Base-by-base conservation (phyloP, 176 grass and related monocot species). In the Eleusine indica region DNA sequence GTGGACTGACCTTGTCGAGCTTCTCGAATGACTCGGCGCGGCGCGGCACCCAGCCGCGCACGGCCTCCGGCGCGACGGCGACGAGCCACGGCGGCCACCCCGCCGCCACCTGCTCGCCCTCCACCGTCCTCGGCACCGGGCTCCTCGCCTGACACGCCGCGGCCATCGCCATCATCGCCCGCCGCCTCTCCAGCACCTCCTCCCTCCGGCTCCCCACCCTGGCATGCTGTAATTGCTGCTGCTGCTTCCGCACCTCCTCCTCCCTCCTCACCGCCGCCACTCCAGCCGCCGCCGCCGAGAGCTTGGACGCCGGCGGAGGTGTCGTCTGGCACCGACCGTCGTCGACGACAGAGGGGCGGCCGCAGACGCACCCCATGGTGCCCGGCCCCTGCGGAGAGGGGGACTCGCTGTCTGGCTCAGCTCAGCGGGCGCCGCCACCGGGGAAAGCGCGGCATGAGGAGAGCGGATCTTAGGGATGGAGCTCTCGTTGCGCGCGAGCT, bases 1-100 rank as follows among this genome's bases (percentile, higher is more conserved):
- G 52, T 47, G 28, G 69, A 3, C 46, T 77, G 46, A 96, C 97
- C 91, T 99, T 99, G 83, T 99, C 97, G 51, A 99, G 97, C 88
- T 99, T 99, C 89, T 99, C 97, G 71, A 99, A 99, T 3, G 97
- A 92, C 89, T 99, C 97, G 6, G 97, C 97, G 44, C 89, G 89
- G 65, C 97, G 97, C 0, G 97, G 97, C 30, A 99, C 89, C 97
- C 97, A 99, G 5, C 97, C 97, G n/a, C 88, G 87, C 57, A 99
- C 92, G 78, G 97, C 97, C 77, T 99, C 97, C 54, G 87, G 86
- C 1, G 97, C 97, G 39, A 96, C 97, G 63, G 89, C 62, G 25
- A 90, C 91, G 46, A 99, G 89, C 97, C 93, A 99, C 64, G 93
- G 85, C 8, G 97, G 97, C 97, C 97, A 99, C 9, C 97, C 97